These are phyloP conservation scores for Rhodotorula paludigena DNA, from an alignment of 768 basidiomycete species.

Conservation along the genomic window DNA sequence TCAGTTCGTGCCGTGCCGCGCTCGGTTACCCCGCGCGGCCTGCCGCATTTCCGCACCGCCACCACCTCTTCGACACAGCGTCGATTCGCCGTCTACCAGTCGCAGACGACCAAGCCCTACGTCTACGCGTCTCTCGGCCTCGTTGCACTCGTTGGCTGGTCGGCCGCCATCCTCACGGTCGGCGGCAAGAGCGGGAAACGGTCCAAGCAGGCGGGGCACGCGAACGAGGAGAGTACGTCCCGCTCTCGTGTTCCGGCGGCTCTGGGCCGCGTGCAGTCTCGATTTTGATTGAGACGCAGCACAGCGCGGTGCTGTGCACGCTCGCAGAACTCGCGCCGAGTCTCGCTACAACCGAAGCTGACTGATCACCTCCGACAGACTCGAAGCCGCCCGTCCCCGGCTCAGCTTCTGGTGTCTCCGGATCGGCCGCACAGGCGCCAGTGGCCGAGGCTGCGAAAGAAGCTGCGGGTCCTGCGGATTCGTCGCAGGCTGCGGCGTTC, in stretches of 20 bases:
- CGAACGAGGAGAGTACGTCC: neutral
- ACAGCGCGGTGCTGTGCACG: too few relatives aligned
- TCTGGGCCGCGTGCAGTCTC: too few relatives aligned
- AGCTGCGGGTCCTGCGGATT: neutral
- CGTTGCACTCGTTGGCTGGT: constrained; percentile 25
- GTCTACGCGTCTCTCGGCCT: constrained; percentile 29
- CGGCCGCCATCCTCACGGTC: constrained; percentile 23
- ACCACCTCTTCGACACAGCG: neutral
- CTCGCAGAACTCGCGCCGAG: too few relatives aligned
- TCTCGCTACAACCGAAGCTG: too few relatives aligned
- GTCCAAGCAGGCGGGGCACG: constrained; percentile 1
- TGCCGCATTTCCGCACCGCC: neutral
- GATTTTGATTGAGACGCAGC: too few relatives aligned
- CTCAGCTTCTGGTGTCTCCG: too few relatives aligned
- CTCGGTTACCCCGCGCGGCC: neutral
- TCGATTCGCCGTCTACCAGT: constrained; percentile 16
- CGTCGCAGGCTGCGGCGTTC: constrained; percentile 58
- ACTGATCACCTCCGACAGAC: neutral
- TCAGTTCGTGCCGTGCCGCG: constrained; percentile 14
- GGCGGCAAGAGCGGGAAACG: constrained; percentile 13
- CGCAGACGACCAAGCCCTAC: constrained; percentile 21
- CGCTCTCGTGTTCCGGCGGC: neutral
- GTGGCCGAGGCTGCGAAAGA: neutral
- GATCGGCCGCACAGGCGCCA: neutral
- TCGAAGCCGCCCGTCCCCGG: neutral